phyloP scores from a whole-genome alignment of 148 eudicot species.

The Diospyros lotus region DNA sequence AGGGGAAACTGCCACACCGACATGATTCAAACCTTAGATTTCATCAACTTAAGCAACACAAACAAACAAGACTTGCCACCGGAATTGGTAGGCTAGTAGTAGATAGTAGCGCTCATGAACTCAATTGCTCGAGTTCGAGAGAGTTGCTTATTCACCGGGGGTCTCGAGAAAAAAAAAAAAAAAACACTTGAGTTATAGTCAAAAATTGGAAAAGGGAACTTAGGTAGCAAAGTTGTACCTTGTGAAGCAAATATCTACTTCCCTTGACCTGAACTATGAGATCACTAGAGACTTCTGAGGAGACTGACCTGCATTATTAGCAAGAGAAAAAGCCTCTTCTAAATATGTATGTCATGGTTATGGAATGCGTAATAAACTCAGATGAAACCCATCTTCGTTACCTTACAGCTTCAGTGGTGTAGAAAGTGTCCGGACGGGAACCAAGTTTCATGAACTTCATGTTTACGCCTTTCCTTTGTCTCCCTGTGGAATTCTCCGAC shows the following conservation, averaged over 20 bases:
- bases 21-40: no score
- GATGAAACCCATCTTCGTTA: conserved; percentile 11
- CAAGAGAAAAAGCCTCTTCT: background rate
- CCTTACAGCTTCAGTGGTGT: conserved; percentile 72
- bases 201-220: no score
- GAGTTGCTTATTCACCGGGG: no score
- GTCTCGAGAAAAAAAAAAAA: no score
- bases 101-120: no score
- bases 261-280: conserved; percentile 73
- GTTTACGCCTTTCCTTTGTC: conserved; percentile 14
- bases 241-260: conserved; percentile 76
- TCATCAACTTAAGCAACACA: no score
- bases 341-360: no score
- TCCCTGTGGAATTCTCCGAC: background rate
- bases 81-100: no score
- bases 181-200: no score
- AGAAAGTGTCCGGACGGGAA: conserved; percentile 78
- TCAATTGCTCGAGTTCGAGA: no score
- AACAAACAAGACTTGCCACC: no score
- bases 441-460: conserved; percentile 99
- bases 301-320: conserved; percentile 57
- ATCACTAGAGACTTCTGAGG: conserved; percentile 86
- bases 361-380: no score
- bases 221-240: conserved; percentile 32
- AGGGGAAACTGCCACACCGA: conserved; percentile 50